These are phyloP conservation scores for Suillus cothurnatus DNA, from an alignment of 768 basidiomycete species.

Conservation along the genomic window DNA sequence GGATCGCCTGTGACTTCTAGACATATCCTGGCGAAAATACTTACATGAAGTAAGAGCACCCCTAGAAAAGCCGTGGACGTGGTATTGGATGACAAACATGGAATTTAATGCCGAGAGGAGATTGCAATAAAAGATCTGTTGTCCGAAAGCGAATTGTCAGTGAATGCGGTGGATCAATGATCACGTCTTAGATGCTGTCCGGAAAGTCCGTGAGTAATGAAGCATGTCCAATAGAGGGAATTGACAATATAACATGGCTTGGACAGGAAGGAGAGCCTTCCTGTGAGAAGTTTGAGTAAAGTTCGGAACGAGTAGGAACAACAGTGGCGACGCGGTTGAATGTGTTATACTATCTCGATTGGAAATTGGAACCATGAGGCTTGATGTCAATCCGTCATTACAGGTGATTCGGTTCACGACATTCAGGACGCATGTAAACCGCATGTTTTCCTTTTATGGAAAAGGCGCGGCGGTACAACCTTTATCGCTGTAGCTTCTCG, in stretches of 20 bases:
- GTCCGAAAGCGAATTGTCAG: slow-evolving; percentile 12
- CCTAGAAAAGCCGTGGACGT: slow-evolving; percentile 31
- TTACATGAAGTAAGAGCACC: slow-evolving; percentile 35
- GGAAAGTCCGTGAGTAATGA: slow-evolving; percentile 25
- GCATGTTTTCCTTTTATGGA: slow-evolving; percentile 38
- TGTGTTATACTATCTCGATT: slow-evolving; percentile 27
- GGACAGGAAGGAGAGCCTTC: slow-evolving; percentile 14
- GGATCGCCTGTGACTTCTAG: slow-evolving; percentile 23
- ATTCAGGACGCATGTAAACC: slow-evolving; percentile 31
- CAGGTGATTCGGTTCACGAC: not conserved
- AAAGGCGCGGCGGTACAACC: slow-evolving; percentile 23
- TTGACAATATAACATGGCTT: slow-evolving; percentile 10
- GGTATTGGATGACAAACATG: slow-evolving; percentile 20
- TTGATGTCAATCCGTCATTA: slow-evolving; percentile 12
- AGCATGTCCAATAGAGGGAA: slow-evolving; percentile 17
- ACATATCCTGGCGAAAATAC: slow-evolving; percentile 20
- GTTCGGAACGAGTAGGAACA: slow-evolving; percentile 18
- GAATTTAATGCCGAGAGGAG: slow-evolving; percentile 25
- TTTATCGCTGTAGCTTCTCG: slow-evolving; percentile 9
- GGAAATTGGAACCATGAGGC: slow-evolving; percentile 34
- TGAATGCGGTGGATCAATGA: slow-evolving; percentile 14
- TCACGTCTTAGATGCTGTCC: slow-evolving; percentile 37
- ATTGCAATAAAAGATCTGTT: slow-evolving; percentile 19
- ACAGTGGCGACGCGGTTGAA: slow-evolving; percentile 21
- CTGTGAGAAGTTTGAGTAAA: slow-evolving; percentile 32